Percentiles rank a stretch among this genome's conserved stretches.
phyloP scores from a whole-genome alignment of 2,329 filamentous ascomycete species.

The Xylariaceae sp. region DNA sequence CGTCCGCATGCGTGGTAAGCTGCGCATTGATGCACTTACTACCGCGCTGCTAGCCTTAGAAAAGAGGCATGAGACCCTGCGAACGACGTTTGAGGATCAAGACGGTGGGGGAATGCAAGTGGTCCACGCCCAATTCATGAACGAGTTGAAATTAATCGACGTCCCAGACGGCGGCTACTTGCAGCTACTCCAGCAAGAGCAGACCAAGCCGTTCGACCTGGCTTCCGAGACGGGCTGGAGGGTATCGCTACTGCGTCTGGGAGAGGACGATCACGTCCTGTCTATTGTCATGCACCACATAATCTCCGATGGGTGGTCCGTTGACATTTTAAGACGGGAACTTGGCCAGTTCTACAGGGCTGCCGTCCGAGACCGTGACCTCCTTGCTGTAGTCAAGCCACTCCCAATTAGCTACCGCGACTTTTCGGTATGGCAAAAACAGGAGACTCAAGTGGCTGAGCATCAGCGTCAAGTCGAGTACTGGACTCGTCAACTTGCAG shows the following conservation, averaged over 20 bases:
- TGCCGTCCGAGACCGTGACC: conserved; percentile 16
- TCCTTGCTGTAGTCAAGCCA: conserved; percentile 7
- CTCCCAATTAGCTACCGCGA: conserved; percentile 18
- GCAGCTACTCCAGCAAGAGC: conserved; percentile 10
- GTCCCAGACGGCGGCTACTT: conserved; percentile 5
- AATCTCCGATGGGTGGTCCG: conserved; percentile 20
- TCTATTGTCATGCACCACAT: conserved; percentile 23
- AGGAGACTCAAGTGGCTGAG: conserved; percentile 9
- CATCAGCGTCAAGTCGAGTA: conserved; percentile 17
- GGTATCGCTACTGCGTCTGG: conserved; percentile 13
- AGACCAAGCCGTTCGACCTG: conserved; percentile 21
- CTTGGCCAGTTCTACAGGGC: conserved; percentile 16
- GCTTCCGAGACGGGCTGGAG: conserved; percentile 16
- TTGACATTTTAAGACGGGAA: conserved; percentile 14
- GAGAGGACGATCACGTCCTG: conserved; percentile 15
- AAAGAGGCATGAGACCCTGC: conserved; percentile 14
- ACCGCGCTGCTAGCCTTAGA: conserved; percentile 15
- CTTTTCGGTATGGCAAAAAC: conserved; percentile 18
- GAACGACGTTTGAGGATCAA: conserved; percentile 14
- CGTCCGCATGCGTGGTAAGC: conserved; percentile 8
- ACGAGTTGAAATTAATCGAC: conserved; percentile 7
- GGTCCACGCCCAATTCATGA: conserved; percentile 8
- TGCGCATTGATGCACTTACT: conserved; percentile 9
- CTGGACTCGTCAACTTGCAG: conserved; percentile 12
- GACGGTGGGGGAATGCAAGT: conserved; percentile 17